Conservation (phyloP, 371 early-diverging fungal genomes). For the Actinomucor elegans region DNA sequence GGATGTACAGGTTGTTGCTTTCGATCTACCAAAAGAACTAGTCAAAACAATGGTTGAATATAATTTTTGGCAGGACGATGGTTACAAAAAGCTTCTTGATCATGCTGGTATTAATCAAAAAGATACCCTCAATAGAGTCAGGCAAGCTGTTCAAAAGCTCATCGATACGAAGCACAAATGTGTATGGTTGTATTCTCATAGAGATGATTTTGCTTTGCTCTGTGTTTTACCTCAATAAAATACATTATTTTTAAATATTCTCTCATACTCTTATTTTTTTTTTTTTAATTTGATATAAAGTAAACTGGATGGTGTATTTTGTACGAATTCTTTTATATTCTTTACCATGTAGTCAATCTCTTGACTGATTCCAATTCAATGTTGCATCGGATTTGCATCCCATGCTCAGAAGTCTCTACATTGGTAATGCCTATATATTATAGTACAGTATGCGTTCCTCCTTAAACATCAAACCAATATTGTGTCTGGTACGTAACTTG, state of each 20-base stretch:
- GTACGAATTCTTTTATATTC: no score
- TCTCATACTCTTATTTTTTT: no score
- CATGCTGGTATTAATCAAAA: slow-evolving; percentile 29
- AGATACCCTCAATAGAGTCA: slow-evolving; percentile 51
- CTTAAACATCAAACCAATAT: no score
- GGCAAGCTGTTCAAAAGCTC: slow-evolving; percentile 60
- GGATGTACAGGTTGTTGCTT: slow-evolving; percentile 68
- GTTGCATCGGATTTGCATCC: no score
- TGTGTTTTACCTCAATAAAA: slow-evolving; percentile 34
- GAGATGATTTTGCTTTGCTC: slow-evolving; percentile 62
- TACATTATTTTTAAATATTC: neutral
- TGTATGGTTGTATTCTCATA: slow-evolving; percentile 75
- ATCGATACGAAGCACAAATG: slow-evolving; percentile 58
- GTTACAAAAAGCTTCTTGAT: slow-evolving; percentile 53
- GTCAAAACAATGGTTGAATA: slow-evolving; percentile 57
- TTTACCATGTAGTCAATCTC: no score
- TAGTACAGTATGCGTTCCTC: no score
- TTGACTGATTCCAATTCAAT: no score
- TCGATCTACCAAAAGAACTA: slow-evolving; percentile 65
- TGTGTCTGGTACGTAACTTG: no score
- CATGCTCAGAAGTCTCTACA: no score
- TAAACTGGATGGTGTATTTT: no score
- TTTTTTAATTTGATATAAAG: no score
- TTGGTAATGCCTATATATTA: no score
- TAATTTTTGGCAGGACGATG: slow-evolving; percentile 63